A percentile compares a stretch with the other conserved stretches of the same genome.
Conservation (phyloP, 73 alveolate species). For the Breviolum minutum region DNA sequence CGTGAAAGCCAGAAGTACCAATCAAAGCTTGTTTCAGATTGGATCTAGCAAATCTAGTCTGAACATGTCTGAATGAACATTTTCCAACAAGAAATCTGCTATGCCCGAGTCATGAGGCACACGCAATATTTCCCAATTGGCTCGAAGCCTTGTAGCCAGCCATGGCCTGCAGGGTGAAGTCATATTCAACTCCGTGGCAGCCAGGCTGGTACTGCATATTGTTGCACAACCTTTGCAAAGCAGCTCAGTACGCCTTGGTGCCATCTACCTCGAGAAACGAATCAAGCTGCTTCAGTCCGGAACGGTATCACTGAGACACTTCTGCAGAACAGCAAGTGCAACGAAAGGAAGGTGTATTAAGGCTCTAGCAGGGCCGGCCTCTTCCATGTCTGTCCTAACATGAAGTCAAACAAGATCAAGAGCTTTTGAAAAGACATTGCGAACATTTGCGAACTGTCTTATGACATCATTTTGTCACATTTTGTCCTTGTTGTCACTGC, state of each 20-base stretch:
- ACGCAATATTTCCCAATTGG: conserved; percentile 44
- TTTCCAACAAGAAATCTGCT: not conserved
- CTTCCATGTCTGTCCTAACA: not conserved
- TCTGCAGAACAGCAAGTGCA: not conserved
- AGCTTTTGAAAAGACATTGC: not conserved
- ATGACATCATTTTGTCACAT: not conserved
- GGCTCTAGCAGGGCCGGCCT: not conserved
- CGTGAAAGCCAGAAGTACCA: too few species aligned
- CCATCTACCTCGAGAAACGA: conserved; percentile 1
- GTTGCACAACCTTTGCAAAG: not conserved
- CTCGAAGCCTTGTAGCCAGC: conserved; percentile 61
- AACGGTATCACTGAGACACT: not conserved
- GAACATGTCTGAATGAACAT: not conserved
- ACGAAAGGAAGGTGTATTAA: not conserved
- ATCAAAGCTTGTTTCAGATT: not conserved
- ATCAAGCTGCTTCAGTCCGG: not conserved
- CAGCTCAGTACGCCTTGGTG: not conserved
- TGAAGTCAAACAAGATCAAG: not conserved
- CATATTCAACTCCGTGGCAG: not conserved
- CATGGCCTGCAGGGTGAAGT: conserved; percentile 7
- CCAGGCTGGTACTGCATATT: not conserved
- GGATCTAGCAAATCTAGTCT: not conserved
- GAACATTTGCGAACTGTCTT: not conserved
- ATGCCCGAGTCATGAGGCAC: not conserved
- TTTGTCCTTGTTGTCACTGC: not conserved